phyloP scores from a whole-genome alignment of 208 protist species.

The Porcisia deanei region DNA sequence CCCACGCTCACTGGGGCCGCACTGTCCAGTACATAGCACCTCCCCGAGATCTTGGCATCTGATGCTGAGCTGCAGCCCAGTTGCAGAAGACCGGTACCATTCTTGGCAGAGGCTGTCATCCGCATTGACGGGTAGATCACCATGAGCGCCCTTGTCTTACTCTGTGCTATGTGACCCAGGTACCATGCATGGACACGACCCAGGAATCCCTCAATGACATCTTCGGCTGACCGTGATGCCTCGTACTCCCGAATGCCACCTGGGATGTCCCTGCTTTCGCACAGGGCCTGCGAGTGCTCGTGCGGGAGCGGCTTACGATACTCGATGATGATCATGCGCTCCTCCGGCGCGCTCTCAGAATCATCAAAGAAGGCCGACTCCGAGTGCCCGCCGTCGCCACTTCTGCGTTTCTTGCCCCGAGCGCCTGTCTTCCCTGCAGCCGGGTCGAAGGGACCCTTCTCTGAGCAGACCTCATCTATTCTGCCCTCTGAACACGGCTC shows the following conservation, averaged over 20 bases:
- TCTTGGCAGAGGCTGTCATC: constrained; percentile 10
- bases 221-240: constrained; percentile 4
- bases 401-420: neutral
- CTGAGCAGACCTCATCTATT: constrained; percentile 22
- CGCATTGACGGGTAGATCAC: constrained; percentile 44
- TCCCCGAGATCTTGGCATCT: constrained; percentile 9
- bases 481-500: constrained; percentile 10
- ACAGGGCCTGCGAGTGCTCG: constrained; percentile 19
- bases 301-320: constrained; percentile 29
- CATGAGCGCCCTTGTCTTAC: constrained; percentile 28
- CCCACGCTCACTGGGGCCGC: neutral
- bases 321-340: constrained; percentile 32
- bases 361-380: constrained; percentile 15
- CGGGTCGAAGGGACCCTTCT: constrained; percentile 20
- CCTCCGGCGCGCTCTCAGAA: constrained; percentile 8
- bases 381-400: constrained; percentile 4
- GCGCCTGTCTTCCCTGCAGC: neutral
- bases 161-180: constrained; percentile 20
- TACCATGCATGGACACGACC: constrained; percentile 61
- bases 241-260: constrained; percentile 6
- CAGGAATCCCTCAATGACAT: constrained; percentile 60
- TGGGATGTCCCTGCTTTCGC: constrained; percentile 2
- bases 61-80: neutral
- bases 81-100: neutral
- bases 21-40: constrained; percentile 28